A percentile compares a stretch with the other conserved stretches of the same genome.
These are phyloP conservation scores for Herpetomonas samuelpessoai DNA, from an alignment of 208 protist species.

Conservation along the genomic window DNA sequence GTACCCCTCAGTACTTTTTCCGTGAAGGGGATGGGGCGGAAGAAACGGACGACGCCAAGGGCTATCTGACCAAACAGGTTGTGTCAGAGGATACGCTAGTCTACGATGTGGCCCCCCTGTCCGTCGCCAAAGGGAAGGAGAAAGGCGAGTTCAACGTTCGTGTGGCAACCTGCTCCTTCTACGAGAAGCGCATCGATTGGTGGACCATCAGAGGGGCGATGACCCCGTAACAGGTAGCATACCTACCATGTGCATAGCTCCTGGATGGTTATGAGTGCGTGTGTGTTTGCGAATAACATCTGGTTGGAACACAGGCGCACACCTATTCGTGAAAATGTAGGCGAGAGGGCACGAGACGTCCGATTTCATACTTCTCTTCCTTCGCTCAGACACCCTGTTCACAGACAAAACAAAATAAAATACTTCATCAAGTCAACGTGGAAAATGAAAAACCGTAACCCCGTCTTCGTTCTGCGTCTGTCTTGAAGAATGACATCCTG, in stretches of 20 bases:
- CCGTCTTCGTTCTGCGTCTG: no score
- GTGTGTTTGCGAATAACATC: background rate
- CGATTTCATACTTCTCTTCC: no score
- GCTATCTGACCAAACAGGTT: background rate
- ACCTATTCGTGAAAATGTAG: background rate
- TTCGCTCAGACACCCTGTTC: no score
- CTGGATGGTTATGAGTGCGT: background rate
- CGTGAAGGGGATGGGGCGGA: background rate
- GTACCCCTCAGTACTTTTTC: conserved; percentile 13
- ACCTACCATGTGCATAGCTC: background rate
- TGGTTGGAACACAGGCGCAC: background rate
- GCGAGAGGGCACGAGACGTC: no score
- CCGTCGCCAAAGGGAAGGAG: background rate
- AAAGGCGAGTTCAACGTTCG: conserved; percentile 4
- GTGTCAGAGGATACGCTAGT: conserved; percentile 46
- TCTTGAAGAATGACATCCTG: no score
- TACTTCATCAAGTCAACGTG: no score
- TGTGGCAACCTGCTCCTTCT: conserved; percentile 77
- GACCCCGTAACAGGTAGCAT: no score
- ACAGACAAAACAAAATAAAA: no score
- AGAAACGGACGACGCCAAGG: conserved; percentile 1
- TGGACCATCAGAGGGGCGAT: no score
- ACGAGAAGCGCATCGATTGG: conserved; percentile 61
- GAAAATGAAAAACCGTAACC: no score
- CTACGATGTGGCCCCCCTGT: conserved; percentile 72